Conservation (phyloP, 2,329 filamentous ascomycete genomes). For the Aspergillus sp. region DNA sequence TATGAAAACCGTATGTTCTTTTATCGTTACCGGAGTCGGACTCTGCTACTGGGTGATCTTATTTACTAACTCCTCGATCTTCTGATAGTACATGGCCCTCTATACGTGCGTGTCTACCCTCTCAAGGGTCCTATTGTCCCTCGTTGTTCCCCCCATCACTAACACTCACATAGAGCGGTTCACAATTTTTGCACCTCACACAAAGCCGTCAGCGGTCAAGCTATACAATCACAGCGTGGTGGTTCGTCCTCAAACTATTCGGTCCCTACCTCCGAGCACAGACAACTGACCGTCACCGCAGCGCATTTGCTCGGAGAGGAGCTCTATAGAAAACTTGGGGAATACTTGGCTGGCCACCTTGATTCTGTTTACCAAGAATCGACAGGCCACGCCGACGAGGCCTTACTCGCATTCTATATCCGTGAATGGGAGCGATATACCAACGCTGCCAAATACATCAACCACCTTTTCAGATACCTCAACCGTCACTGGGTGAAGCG, state of each 20-base stretch:
- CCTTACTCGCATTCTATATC: slow-evolving; percentile 89
- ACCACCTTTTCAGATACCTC: slow-evolving; percentile 93
- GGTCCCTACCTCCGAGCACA: background rate
- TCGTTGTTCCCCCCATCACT: background rate
- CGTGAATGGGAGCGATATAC: slow-evolving; percentile 96
- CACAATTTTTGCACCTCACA: slow-evolving; percentile 99
- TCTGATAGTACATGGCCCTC: slow-evolving; percentile 80
- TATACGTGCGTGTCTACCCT: slow-evolving; percentile 66
- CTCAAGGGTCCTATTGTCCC: background rate
- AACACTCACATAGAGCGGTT: slow-evolving; percentile 63
- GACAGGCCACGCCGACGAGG: slow-evolving; percentile 81
- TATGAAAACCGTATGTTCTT: slow-evolving; percentile 71
- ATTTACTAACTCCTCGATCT: slow-evolving; percentile 14
- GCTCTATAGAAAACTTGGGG: slow-evolving; percentile 85
- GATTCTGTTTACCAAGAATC: slow-evolving; percentile 69
- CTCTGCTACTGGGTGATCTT: background rate
- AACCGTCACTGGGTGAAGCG: slow-evolving; percentile 99
- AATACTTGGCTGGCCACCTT: slow-evolving; percentile 79
- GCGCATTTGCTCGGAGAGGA: slow-evolving; percentile 95
- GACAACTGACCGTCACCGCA: slow-evolving; percentile 37
- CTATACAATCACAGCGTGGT: slow-evolving; percentile 65
- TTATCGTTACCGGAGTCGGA: slow-evolving; percentile 6
- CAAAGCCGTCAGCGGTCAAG: slow-evolving; percentile 68
- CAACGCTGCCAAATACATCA: slow-evolving; percentile 92
- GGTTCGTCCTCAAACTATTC: slow-evolving; percentile 50